Percentiles rank a stretch among this genome's conserved stretches.
Evolutionary conservation across 768 basidiomycete species (phyloP).

Genomic region (Russula sp.): DNA sequence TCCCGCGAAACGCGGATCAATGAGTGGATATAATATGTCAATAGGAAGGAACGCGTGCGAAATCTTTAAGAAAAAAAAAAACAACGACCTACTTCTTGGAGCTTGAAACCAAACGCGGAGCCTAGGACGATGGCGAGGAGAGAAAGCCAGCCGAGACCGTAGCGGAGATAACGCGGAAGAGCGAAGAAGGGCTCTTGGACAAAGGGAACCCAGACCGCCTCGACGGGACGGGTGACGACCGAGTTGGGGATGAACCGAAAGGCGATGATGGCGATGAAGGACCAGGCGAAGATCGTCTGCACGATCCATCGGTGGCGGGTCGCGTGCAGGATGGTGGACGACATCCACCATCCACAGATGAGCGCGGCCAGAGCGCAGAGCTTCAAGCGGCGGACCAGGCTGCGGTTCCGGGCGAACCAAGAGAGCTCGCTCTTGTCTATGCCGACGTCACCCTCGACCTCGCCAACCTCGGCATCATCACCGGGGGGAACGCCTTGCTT

Average conservation of each 20-base stretch:
- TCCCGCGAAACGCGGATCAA: conserved; percentile 5
- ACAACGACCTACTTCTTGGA: conserved; percentile 39
- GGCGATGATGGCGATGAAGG: conserved; percentile 69
- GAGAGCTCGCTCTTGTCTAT: conserved; percentile 19
- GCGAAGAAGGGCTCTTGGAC: conserved; percentile 63
- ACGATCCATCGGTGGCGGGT: conserved; percentile 81
- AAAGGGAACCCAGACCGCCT: conserved; percentile 58
- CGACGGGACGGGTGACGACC: conserved; percentile 62
- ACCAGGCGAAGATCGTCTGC: conserved; percentile 78
- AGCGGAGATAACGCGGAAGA: conserved; percentile 43
- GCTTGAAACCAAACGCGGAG: conserved; percentile 76
- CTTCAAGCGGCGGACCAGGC: conserved; percentile 29
- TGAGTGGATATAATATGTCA: background rate
- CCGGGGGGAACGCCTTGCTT: conserved; percentile 19
- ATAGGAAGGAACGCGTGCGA: background rate
- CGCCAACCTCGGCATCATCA: conserved; percentile 13
- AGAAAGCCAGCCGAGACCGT: conserved; percentile 66
- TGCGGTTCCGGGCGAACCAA: conserved; percentile 19
- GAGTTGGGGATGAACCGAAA: conserved; percentile 80
- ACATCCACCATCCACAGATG: conserved; percentile 85
- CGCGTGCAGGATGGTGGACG: conserved; percentile 54
- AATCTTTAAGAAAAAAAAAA: background rate
- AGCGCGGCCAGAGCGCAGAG: conserved; percentile 46
- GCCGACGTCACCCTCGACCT: background rate
- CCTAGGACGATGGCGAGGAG: conserved; percentile 76